A percentile compares a stretch with the other conserved stretches of the same genome.
Conservation (phyloP, 2,329 filamentous ascomycete genomes). For the Endocalyx cinctus region DNA sequence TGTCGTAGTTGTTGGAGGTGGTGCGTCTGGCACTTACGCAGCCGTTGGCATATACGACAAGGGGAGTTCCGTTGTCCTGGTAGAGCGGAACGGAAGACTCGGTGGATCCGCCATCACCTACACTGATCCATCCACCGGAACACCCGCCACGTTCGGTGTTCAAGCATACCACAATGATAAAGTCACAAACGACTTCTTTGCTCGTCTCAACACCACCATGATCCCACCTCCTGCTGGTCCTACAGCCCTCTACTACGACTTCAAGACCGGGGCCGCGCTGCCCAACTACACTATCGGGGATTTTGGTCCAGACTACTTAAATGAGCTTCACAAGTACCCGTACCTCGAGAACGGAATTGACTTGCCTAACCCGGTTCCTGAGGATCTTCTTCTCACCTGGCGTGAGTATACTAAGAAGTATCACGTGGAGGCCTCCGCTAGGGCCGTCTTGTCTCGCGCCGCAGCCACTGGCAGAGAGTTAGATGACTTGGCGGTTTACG, state of each 20-base stretch:
- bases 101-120: no score
- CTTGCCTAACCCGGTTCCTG: slow-evolving; percentile 39
- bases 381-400: slow-evolving; percentile 38
- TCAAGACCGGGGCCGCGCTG: slow-evolving; percentile 5
- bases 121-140: no score
- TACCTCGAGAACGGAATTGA: slow-evolving; percentile 24
- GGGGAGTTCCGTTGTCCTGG: no score
- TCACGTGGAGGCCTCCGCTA: slow-evolving; percentile 30
- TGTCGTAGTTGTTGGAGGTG: no score
- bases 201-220: slow-evolving; percentile 39
- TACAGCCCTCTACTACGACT: slow-evolving; percentile 10
- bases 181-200: slow-evolving; percentile 40
- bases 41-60: no score
- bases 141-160: slow-evolving; percentile 15
- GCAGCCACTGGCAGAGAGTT: slow-evolving; percentile 36
- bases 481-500: slow-evolving; percentile 32
- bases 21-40: no score
- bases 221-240: background rate
- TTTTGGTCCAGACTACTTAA: slow-evolving; percentile 6
- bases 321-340: slow-evolving; percentile 8
- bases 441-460: slow-evolving; percentile 27
- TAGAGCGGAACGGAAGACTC: no score
- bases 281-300: slow-evolving; percentile 1
- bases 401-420: slow-evolving; percentile 38
- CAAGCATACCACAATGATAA: slow-evolving; percentile 16